phyloP scores from a whole-genome alignment of 176 grass and related monocot genomes.

The Aegilops bicornis region DNA sequence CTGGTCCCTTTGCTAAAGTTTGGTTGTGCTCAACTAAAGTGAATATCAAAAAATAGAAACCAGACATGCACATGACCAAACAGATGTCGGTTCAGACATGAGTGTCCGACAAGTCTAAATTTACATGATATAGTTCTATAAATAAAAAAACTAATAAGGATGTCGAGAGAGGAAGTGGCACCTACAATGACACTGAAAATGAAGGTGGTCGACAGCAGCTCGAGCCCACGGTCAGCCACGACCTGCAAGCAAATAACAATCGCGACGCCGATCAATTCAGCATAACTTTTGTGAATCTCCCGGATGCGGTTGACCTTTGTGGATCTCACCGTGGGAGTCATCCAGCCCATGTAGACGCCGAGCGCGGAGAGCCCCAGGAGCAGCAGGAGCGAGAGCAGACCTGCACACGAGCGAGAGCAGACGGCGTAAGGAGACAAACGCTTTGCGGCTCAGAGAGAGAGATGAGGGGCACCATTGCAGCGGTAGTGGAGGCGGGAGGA shows the following conservation, averaged over 20 bases:
- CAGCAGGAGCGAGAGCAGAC: slow-evolving; percentile 62
- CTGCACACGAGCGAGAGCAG: slow-evolving; percentile 23
- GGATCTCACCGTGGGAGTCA: slow-evolving; percentile 58
- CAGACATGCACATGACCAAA: not conserved
- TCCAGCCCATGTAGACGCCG: slow-evolving; percentile 57
- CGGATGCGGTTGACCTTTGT: too few relatives aligned
- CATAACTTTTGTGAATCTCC: not conserved
- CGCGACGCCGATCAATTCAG: not conserved
- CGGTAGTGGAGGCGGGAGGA: slow-evolving; percentile 87
- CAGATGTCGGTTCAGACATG: not conserved
- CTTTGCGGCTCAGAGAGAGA: not conserved
- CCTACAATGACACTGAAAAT: slow-evolving; percentile 85
- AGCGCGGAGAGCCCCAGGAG: slow-evolving; percentile 44
- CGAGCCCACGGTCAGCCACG: slow-evolving; percentile 81
- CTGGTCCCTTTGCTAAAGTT: too few relatives aligned
- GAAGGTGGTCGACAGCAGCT: slow-evolving; percentile 69
- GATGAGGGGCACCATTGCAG: slow-evolving; percentile 63
- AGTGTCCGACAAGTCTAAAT: not conserved
- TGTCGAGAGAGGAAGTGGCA: not conserved
- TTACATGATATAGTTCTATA: not conserved
- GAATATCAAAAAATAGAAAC: too few relatives aligned
- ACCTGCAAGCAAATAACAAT: slow-evolving; percentile 52
- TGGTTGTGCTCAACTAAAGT: too few relatives aligned
- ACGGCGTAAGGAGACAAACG: not conserved
- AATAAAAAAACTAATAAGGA: not conserved